A percentile compares a stretch with the other conserved stretches of the same genome.
Evolutionary conservation across 1,139 yeast genomes (phyloP).

Genomic region (Geotrichum klebahnii): DNA sequence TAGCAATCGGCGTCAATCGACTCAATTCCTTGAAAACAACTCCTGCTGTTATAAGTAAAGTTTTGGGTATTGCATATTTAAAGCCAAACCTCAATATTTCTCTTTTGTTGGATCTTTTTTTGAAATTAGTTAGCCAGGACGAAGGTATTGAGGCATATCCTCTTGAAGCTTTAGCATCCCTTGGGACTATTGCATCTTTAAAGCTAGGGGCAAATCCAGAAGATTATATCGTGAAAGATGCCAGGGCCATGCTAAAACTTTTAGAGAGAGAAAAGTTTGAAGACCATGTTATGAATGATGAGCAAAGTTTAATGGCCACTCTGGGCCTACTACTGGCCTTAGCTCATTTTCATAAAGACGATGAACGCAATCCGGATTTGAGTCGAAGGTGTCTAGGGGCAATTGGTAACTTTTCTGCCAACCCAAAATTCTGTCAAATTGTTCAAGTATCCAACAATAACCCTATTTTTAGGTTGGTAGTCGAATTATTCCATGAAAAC

Average conservation of each 20-base stretch:
- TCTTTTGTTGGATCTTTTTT: not conserved
- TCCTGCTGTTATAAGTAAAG: not conserved
- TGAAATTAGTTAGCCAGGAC: slow-evolving; percentile 1
- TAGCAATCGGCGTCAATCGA: not conserved
- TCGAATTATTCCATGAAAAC: not conserved
- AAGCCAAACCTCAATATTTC: not conserved
- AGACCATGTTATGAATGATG: not conserved
- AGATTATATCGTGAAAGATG: not conserved
- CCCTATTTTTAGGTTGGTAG: not conserved
- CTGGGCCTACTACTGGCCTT: not conserved
- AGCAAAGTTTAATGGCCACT: not conserved
- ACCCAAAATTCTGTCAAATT: not conserved
- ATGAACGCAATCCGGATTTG: not conserved
- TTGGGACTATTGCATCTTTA: not conserved
- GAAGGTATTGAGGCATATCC: not conserved
- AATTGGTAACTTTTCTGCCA: not conserved
- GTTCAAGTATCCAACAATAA: not conserved
- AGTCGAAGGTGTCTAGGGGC: slow-evolving; percentile 2
- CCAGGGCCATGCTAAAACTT: not conserved
- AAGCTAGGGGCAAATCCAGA: not conserved
- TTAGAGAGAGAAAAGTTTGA: not conserved
- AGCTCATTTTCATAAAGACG: slow-evolving; percentile 1
- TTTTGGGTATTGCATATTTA: not conserved
- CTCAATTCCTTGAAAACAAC: not conserved
- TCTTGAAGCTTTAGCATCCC: not conserved